Conservation (phyloP, 139 green algal genomes). For the Chlorella sp. region DNA sequence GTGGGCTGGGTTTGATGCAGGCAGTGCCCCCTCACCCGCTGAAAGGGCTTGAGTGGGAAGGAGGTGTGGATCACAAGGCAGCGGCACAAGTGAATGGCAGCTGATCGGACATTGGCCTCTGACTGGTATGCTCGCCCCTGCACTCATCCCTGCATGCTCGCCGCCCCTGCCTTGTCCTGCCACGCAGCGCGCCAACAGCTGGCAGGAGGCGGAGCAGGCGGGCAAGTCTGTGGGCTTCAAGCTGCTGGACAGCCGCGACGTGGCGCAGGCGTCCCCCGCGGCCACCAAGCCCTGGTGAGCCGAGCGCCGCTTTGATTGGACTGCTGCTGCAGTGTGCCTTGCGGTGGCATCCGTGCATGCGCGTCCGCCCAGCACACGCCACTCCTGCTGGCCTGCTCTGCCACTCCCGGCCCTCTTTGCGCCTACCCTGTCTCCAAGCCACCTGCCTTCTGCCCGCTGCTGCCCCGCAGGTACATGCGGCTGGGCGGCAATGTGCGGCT, state of each 20-base stretch:
- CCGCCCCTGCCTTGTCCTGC: neutral
- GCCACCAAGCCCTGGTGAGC: slow-evolving; percentile 28
- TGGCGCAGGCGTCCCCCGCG: slow-evolving; percentile 46
- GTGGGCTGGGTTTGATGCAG: neutral
- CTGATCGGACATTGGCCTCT: too few relatives aligned
- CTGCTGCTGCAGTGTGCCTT: too few relatives aligned
- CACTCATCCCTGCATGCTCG: neutral
- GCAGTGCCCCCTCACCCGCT: too few relatives aligned
- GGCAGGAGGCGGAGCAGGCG: slow-evolving; percentile 83
- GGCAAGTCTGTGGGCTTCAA: slow-evolving; percentile 83
- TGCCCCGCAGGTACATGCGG: slow-evolving; percentile 35
- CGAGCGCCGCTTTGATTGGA: too few relatives aligned
- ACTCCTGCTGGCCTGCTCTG: neutral
- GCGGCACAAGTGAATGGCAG: too few relatives aligned
- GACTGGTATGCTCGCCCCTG: too few relatives aligned
- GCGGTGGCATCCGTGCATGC: neutral
- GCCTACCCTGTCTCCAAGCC: neutral
- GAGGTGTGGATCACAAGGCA: too few relatives aligned
- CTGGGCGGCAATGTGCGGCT: slow-evolving; percentile 29
- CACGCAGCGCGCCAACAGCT: slow-evolving; percentile 56
- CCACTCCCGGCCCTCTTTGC: neutral
- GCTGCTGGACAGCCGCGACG: slow-evolving; percentile 67
- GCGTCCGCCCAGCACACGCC: neutral
- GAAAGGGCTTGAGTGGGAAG: too few relatives aligned
- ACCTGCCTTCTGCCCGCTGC: neutral